Evolutionary conservation across 768 basidiomycete genomes (phyloP).

Genomic region (Crucibulum laeve): DNA sequence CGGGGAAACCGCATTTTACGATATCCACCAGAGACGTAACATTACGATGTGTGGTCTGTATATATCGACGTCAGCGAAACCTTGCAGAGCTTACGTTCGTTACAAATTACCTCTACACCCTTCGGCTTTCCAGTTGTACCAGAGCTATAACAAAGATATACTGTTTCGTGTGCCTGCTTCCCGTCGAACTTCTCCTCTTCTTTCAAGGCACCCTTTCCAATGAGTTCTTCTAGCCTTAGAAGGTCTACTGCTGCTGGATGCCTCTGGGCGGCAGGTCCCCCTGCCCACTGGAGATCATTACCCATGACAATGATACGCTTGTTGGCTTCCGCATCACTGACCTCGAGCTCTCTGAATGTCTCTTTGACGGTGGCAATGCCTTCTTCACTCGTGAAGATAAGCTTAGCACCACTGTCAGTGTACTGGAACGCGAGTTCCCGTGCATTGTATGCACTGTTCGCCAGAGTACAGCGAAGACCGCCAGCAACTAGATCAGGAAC

Average conservation of each 20-base stretch:
- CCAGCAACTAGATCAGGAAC: conserved; percentile 50
- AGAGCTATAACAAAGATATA: conserved; percentile 60
- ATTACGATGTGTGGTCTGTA: conserved; percentile 65
- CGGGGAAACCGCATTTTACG: conserved; percentile 38
- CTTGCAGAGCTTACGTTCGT: conserved; percentile 1
- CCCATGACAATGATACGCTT: conserved; percentile 55
- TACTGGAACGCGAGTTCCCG: conserved; percentile 73
- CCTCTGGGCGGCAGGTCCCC: conserved; percentile 24
- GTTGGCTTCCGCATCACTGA: conserved; percentile 41
- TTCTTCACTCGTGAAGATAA: conserved; percentile 64
- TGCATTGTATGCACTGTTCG: conserved; percentile 68
- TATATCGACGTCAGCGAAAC: neutral
- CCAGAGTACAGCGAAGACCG: conserved; percentile 64
- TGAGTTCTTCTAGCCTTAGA: conserved; percentile 41
- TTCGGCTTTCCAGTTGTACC: conserved; percentile 79
- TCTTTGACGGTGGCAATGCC: conserved; percentile 49
- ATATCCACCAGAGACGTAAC: conserved; percentile 56
- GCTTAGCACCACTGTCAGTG: conserved; percentile 55
- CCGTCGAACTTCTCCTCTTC: conserved; percentile 56
- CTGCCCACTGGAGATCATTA: conserved; percentile 42
- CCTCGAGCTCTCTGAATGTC: conserved; percentile 49
- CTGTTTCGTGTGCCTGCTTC: conserved; percentile 49
- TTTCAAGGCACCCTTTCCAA: conserved; percentile 41
- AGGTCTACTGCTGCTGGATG: conserved; percentile 24
- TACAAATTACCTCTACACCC: conserved; percentile 43